Evolutionary conservation across 768 basidiomycete genomes (phyloP).

Genomic region (Boletus sensibilis): DNA sequence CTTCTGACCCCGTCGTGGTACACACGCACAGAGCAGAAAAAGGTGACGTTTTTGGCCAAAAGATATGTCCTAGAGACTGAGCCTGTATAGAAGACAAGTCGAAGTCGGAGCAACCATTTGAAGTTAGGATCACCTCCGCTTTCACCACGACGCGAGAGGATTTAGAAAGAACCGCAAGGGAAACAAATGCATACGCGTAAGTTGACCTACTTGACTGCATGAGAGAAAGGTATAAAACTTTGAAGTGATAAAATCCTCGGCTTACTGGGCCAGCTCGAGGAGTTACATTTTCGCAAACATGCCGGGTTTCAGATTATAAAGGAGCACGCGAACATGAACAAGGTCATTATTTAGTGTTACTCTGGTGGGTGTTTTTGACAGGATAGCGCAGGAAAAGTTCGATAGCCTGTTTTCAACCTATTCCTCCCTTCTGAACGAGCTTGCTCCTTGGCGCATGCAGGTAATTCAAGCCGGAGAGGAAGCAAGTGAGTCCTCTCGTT

Average conservation of each 20-base stretch:
- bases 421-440: conserved; percentile 31
- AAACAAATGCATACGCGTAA: conserved; percentile 31
- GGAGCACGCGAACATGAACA: conserved; percentile 8
- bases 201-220: conserved; percentile 1
- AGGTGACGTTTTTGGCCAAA: conserved; percentile 7
- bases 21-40: conserved; percentile 8
- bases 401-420: conserved; percentile 21
- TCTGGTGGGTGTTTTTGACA: conserved; percentile 5
- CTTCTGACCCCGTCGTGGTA: not conserved
- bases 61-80: not conserved
- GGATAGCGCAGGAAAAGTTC: conserved; percentile 22
- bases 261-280: conserved; percentile 24
- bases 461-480: conserved; percentile 33
- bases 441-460: conserved; percentile 32
- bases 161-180: conserved; percentile 15
- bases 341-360: conserved; percentile 11
- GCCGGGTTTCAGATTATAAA: conserved; percentile 4
- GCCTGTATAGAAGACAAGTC: conserved; percentile 4
- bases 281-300: conserved; percentile 18
- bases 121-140: conserved; percentile 15
- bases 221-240: not conserved
- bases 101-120: conserved; percentile 22
- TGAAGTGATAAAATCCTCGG: conserved; percentile 21
- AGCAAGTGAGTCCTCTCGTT: conserved; percentile 28
- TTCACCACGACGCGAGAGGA: conserved; percentile 19